These are phyloP conservation scores for Pseudonitzschia pungens DNA, from an alignment of 108 stramenopile genomes.

Conservation along the genomic window DNA sequence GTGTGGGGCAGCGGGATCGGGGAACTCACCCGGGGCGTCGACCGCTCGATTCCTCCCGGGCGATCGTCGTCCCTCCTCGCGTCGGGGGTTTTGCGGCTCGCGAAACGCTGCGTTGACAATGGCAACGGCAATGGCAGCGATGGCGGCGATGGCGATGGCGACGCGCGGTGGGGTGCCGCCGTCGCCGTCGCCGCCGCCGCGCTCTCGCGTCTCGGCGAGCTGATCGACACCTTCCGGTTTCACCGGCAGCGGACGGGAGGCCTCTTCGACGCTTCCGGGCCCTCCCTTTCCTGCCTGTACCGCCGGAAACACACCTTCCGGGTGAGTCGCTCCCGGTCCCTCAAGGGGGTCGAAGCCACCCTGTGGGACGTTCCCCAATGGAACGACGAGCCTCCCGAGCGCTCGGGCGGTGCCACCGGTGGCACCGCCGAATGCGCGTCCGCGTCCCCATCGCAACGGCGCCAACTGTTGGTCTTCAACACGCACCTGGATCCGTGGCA, in stretches of 20 bases:
- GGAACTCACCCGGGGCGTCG: constrained; percentile 2
- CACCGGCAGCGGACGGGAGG: constrained; percentile 29
- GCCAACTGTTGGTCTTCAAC: constrained; percentile 24
- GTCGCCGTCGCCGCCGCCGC: too few species aligned
- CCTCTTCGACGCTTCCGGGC: constrained; percentile 14
- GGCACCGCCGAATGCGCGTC: too few species aligned
- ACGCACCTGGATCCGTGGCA: constrained; percentile 37
- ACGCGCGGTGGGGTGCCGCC: not conserved
- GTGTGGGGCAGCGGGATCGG: constrained; percentile 33
- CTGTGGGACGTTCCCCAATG: constrained; percentile 30
- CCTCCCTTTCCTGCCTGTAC: constrained; percentile 9
- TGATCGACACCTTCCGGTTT: constrained; percentile 24
- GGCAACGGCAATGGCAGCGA: not conserved
- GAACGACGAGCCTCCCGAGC: not conserved
- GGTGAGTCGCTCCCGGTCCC: constrained; percentile 21
- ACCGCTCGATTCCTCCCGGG: not conserved
- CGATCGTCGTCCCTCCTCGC: not conserved
- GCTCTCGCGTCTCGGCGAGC: constrained; percentile 14
- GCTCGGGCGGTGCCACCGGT: too few species aligned
- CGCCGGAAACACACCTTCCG: constrained; percentile 32
- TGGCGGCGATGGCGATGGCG: not conserved
- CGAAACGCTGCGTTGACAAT: too few species aligned
- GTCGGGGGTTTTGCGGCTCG: too few species aligned
- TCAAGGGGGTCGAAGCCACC: constrained; percentile 36
- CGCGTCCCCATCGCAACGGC: too few species aligned